These are phyloP conservation scores for Coemansia sp. DNA, from an alignment of 192 early-diverging fungal species.

Conservation along the genomic window DNA sequence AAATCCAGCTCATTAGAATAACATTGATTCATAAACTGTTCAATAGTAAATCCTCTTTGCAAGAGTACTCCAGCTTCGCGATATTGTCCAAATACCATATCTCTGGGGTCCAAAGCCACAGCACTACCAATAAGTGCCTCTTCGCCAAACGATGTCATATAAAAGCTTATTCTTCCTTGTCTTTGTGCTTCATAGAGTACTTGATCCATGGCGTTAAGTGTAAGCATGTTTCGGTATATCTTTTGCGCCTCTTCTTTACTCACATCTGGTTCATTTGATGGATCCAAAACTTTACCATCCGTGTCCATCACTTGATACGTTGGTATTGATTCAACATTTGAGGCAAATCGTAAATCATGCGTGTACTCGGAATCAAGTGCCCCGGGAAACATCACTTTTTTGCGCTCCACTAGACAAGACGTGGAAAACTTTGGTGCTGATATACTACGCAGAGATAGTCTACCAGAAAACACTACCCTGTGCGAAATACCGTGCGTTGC, in stretches of 20 bases:
- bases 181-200: conserved; percentile 97
- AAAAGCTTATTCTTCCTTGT: conserved; percentile 97
- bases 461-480: too few species aligned
- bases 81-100: conserved; percentile 98
- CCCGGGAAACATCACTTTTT: conserved; percentile 66
- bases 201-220: conserved; percentile 87
- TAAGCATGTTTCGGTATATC: conserved; percentile 91
- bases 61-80: conserved; percentile 92
- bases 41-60: conserved; percentile 91
- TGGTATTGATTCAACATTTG: conserved; percentile 66
- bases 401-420: conserved; percentile 12
- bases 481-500: too few species aligned
- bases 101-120: conserved; percentile 77
- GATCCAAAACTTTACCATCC: conserved; percentile 71
- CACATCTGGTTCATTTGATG: conserved; percentile 63
- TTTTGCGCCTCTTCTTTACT: conserved; percentile 67
- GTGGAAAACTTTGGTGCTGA: too few species aligned
- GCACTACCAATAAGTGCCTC: conserved; percentile 93
- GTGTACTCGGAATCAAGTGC: conserved; percentile 62
- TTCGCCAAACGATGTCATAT: conserved; percentile 99
- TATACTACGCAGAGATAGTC: too few species aligned
- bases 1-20: conserved; percentile 84
- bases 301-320: conserved; percentile 94
- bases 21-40: conserved; percentile 97
- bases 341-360: conserved; percentile 59